Evolutionary conservation across 1,284 basidiomycete genomes (phyloP).

Genomic region (Naganishia albida): DNA sequence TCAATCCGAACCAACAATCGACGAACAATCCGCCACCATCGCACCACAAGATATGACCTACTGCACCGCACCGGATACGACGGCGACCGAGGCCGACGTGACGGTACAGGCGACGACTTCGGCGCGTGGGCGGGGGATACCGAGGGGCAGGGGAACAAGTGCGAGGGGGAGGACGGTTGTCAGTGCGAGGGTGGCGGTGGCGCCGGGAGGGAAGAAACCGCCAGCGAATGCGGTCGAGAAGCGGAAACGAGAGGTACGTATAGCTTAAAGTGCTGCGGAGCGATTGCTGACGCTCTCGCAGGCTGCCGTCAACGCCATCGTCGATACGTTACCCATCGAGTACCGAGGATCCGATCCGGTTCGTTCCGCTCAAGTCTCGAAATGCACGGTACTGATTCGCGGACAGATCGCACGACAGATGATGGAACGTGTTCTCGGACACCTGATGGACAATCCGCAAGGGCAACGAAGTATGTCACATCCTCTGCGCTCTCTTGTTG

Average conservation of each 20-base stretch:
- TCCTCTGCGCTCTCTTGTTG: background rate
- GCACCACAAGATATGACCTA: conserved; percentile 21
- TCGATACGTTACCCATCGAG: conserved; percentile 80
- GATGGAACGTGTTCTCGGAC: conserved; percentile 66
- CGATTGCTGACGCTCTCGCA: conserved; percentile 30
- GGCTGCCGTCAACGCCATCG: conserved; percentile 65
- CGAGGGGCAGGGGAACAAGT: conserved; percentile 16
- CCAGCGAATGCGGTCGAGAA: conserved; percentile 62
- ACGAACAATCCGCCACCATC: background rate
- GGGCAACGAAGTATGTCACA: conserved; percentile 43
- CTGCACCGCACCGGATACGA: conserved; percentile 12
- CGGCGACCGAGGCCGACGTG: conserved; percentile 3
- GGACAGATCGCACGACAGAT: conserved; percentile 61
- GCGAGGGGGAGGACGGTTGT: conserved; percentile 25
- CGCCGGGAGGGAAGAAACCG: background rate
- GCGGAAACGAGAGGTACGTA: conserved; percentile 69
- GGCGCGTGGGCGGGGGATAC: conserved; percentile 34
- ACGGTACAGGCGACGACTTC: conserved; percentile 42
- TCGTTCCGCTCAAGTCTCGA: conserved; percentile 41
- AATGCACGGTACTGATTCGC: background rate
- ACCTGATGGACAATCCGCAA: conserved; percentile 46
- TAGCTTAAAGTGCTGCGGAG: background rate
- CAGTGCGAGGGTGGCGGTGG: conserved; percentile 4
- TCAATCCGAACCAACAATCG: conserved; percentile 5
- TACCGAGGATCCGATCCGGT: conserved; percentile 85